phyloP scores from a whole-genome alignment of 1,284 basidiomycete genomes.

The Gastroboletus turbinatus region DNA sequence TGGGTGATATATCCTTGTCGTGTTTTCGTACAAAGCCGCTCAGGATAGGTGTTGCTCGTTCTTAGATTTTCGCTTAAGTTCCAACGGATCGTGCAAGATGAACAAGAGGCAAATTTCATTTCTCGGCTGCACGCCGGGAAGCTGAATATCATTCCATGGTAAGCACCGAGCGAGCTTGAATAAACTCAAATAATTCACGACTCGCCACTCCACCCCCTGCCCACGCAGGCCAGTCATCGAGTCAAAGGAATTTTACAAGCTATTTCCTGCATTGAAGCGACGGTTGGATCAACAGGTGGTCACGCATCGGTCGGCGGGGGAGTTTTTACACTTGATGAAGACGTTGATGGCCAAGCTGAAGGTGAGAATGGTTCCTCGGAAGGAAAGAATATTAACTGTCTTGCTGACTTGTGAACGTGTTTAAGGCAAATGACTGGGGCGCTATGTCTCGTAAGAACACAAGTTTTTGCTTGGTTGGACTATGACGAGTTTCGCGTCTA shows the following conservation, averaged over 20 bases:
- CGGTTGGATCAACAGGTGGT: constrained; percentile 46
- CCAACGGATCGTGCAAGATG: constrained; percentile 54
- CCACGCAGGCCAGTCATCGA: constrained; percentile 58
- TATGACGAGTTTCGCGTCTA: constrained; percentile 22
- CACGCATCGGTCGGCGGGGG: constrained; percentile 51
- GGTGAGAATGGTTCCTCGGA: constrained; percentile 31
- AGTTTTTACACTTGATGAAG: constrained; percentile 58
- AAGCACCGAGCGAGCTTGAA: background rate
- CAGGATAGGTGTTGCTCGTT: background rate
- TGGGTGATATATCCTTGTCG: constrained; percentile 26
- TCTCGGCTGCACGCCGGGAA: constrained; percentile 53
- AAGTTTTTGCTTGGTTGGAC: background rate
- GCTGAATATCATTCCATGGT: constrained; percentile 56
- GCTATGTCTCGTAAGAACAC: constrained; percentile 53
- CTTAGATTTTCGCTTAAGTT: constrained; percentile 54
- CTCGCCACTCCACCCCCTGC: too few species aligned
- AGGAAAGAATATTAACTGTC: background rate
- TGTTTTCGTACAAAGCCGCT: background rate
- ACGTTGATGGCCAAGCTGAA: constrained; percentile 68
- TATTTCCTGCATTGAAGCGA: constrained; percentile 48
- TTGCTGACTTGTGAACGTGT: background rate
- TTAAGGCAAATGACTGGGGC: constrained; percentile 62
- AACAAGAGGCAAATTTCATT: constrained; percentile 63
- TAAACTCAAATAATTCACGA: too few species aligned
- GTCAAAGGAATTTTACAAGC: constrained; percentile 54